Conservation (phyloP, 2,329 filamentous ascomycete genomes). For the Seiridium cupressi region DNA sequence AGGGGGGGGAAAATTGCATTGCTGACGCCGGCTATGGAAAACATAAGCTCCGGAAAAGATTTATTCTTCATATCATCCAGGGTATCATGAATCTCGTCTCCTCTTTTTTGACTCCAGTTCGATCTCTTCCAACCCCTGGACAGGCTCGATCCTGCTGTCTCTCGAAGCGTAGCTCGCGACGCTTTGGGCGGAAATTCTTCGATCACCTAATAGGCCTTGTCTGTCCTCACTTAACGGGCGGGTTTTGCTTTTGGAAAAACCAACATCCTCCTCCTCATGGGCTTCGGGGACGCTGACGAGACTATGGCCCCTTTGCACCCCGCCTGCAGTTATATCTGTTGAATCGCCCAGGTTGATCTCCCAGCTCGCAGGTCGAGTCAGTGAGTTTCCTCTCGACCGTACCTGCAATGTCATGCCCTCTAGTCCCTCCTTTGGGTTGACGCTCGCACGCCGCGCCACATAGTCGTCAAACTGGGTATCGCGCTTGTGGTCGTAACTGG, state of each 20-base stretch:
- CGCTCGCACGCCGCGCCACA: slow-evolving; percentile 30
- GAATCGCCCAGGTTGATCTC: slow-evolving; percentile 18
- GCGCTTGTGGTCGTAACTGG: slow-evolving; percentile 41
- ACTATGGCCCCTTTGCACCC: slow-evolving; percentile 19
- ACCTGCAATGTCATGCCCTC: not conserved
- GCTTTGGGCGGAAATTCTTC: not conserved
- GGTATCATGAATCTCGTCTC: slow-evolving; percentile 4
- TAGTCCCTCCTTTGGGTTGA: slow-evolving; percentile 18
- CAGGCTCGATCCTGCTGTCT: not conserved
- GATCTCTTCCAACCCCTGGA: not conserved
- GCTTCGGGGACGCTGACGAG: slow-evolving; percentile 27
- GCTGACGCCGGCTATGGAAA: not conserved
- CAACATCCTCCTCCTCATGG: slow-evolving; percentile 21
- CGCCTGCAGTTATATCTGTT: slow-evolving; percentile 4
- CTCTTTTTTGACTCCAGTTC: not conserved
- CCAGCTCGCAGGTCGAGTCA: slow-evolving; percentile 21
- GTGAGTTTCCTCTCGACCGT: slow-evolving; percentile 18
- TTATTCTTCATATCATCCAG: not conserved
- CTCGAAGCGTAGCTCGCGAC: not conserved
- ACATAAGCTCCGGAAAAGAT: not conserved
- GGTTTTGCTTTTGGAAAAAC: not conserved
- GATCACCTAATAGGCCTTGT: not conserved
- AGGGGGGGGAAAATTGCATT: no score
- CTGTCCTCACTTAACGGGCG: slow-evolving; percentile 2
- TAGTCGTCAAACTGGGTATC: slow-evolving; percentile 48